Conservation (phyloP, 495 filamentous ascomycete species). For the Cairneyella variabilis region DNA sequence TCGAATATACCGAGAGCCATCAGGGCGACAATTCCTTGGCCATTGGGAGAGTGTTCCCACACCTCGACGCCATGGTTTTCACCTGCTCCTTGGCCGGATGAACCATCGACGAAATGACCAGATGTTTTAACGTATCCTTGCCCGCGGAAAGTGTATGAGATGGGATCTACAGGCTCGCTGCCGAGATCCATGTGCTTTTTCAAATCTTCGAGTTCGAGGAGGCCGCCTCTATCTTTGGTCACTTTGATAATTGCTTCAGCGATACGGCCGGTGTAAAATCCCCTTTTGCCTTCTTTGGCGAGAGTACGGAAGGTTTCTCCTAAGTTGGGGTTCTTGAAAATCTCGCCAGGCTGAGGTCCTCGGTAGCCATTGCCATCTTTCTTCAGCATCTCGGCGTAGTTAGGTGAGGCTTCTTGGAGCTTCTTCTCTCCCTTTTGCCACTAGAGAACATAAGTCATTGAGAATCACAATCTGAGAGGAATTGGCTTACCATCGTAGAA, state of each 20-base stretch:
- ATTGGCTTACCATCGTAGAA: conserved; percentile 66
- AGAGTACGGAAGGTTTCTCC: conserved; percentile 79
- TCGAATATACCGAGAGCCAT: conserved; percentile 92
- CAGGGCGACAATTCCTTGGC: conserved; percentile 91
- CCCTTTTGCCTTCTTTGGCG: conserved; percentile 76
- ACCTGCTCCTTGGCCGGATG: conserved; percentile 37
- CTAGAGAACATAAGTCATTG: conserved; percentile 36
- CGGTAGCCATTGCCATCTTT: conserved; percentile 61
- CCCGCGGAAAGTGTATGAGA: conserved; percentile 72
- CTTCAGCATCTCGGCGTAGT: conserved; percentile 82
- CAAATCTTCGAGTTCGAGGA: conserved; percentile 76
- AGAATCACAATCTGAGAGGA: too few relatives aligned
- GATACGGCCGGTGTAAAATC: conserved; percentile 85
- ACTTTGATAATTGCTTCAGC: conserved; percentile 78
- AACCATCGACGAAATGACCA: conserved; percentile 36
- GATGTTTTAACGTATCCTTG: conserved; percentile 53
- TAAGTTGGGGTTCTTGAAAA: conserved; percentile 80
- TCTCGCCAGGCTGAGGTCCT: conserved; percentile 76
- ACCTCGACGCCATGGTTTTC: conserved; percentile 60
- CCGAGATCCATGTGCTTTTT: conserved; percentile 67
- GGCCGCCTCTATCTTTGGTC: conserved; percentile 69
- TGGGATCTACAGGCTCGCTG: conserved; percentile 74
- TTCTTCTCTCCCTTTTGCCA: conserved; percentile 59
- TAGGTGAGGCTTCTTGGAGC: conserved; percentile 72
- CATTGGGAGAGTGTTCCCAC: conserved; percentile 98